Conservation (phyloP, 2,329 filamentous ascomycete species). For the Sclerotinia minor region DNA sequence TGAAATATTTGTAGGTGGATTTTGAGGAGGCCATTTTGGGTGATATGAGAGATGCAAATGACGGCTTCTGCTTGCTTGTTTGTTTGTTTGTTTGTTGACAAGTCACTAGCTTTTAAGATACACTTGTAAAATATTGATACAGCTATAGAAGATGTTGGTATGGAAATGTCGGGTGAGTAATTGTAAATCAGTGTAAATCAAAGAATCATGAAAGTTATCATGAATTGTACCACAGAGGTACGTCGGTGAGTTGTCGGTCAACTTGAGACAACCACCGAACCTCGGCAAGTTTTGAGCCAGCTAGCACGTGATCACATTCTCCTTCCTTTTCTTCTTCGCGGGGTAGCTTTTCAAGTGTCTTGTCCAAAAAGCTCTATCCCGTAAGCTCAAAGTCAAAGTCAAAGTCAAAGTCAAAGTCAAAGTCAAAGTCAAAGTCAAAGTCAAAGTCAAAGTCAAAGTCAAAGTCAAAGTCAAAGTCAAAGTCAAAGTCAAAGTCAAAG, state of each 20-base stretch:
- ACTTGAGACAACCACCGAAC: conserved; percentile 12
- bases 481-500: too few relatives aligned
- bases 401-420: too few relatives aligned
- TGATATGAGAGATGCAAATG: background rate
- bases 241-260: background rate
- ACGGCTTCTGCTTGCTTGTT: background rate
- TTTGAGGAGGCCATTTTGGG: conserved; percentile 28
- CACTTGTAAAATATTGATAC: background rate
- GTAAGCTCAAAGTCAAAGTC: too few relatives aligned
- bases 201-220: background rate
- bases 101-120: background rate
- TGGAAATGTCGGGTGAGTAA: background rate
- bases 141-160: background rate
- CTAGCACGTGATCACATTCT: background rate
- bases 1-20: conserved; percentile 43
- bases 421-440: too few relatives aligned
- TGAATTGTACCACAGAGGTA: conserved; percentile 1
- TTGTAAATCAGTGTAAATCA: background rate
- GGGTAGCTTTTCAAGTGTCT: background rate
- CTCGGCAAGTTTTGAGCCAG: background rate
- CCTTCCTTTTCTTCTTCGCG: background rate
- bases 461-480: too few relatives aligned
- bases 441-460: too few relatives aligned
- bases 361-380: background rate
- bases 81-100: background rate